Evolutionary conservation across 768 basidiomycete genomes (phyloP).

Genomic region (Trametes cinnabarina): DNA sequence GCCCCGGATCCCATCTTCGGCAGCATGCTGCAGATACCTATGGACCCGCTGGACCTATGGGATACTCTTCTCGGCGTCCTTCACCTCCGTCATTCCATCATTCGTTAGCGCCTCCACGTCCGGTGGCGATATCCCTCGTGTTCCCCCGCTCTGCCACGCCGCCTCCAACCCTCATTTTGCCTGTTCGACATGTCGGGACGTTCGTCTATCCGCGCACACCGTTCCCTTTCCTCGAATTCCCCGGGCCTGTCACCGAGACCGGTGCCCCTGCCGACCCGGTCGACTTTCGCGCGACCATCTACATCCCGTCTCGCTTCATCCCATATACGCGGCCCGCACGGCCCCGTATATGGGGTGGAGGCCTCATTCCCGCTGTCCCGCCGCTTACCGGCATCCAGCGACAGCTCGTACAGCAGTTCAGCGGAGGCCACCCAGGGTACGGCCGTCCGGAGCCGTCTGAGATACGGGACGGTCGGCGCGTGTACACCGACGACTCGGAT

Average conservation of each 20-base stretch:
- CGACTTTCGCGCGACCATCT: constrained; percentile 43
- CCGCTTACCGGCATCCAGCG: constrained; percentile 25
- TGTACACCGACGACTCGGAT: constrained; percentile 80
- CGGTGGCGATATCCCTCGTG: not conserved
- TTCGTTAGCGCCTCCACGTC: constrained; percentile 4
- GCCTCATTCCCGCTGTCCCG: constrained; percentile 42
- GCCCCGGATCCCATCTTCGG: constrained; percentile 14
- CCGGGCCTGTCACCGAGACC: constrained; percentile 10
- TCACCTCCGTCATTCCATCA: constrained; percentile 14
- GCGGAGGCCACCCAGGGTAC: constrained; percentile 16
- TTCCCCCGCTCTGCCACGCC: constrained; percentile 19
- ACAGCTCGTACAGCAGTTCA: constrained; percentile 19
- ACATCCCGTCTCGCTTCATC: constrained; percentile 59
- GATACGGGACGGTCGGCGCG: constrained; percentile 40
- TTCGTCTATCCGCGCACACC: constrained; percentile 57
- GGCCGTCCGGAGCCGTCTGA: constrained; percentile 25
- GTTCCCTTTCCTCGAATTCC: constrained; percentile 46
- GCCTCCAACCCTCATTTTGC: constrained; percentile 16
- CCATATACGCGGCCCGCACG: constrained; percentile 51
- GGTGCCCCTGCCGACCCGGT: constrained; percentile 20
- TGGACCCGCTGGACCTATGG: not conserved
- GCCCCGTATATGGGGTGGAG: constrained; percentile 73
- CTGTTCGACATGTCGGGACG: constrained; percentile 46
- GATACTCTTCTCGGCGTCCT: constrained; percentile 15
- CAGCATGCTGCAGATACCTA: constrained; percentile 12